phyloP scores from a whole-genome alignment of 139 green algal genomes.

The Closterium sp. region DNA sequence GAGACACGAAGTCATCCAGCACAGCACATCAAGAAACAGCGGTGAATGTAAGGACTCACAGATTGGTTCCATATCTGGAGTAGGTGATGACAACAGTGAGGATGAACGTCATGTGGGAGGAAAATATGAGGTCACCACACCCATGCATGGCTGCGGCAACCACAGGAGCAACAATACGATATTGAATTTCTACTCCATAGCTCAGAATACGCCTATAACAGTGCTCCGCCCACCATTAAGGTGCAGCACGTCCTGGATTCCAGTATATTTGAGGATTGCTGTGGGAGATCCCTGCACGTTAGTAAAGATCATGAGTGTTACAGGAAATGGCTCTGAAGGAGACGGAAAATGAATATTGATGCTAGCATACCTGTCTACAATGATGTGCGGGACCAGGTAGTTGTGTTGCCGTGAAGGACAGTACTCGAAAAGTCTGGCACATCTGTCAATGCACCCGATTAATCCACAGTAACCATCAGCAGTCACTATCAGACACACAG shows the following conservation, averaged over 20 bases:
- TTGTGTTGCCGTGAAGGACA: slow-evolving; percentile 82
- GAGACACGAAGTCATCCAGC: too few relatives aligned
- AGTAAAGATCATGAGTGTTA: not conserved
- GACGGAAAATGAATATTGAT: not conserved
- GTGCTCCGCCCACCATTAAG: not conserved
- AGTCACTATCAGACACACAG: too few relatives aligned
- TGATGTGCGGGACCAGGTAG: slow-evolving; percentile 85
- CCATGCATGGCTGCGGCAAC: slow-evolving; percentile 26
- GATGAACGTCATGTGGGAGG: slow-evolving; percentile 58
- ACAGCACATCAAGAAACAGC: too few relatives aligned
- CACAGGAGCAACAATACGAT: not conserved
- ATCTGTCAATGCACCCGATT: slow-evolving; percentile 23
- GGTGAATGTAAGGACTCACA: not conserved
- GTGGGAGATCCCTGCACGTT: not conserved
- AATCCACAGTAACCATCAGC: too few relatives aligned
- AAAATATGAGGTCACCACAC: slow-evolving; percentile 94
- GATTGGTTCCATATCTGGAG: slow-evolving; percentile 71
- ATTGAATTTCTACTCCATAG: not conserved
- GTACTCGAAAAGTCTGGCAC: slow-evolving; percentile 83
- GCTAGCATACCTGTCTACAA: slow-evolving; percentile 60
- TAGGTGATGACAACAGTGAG: slow-evolving; percentile 74
- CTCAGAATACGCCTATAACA: not conserved
- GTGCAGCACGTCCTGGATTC: not conserved
- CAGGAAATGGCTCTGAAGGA: not conserved
- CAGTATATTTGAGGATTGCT: not conserved